phyloP scores from a whole-genome alignment of 352 stramenopile species.

The Pythium brachiatum region DNA sequence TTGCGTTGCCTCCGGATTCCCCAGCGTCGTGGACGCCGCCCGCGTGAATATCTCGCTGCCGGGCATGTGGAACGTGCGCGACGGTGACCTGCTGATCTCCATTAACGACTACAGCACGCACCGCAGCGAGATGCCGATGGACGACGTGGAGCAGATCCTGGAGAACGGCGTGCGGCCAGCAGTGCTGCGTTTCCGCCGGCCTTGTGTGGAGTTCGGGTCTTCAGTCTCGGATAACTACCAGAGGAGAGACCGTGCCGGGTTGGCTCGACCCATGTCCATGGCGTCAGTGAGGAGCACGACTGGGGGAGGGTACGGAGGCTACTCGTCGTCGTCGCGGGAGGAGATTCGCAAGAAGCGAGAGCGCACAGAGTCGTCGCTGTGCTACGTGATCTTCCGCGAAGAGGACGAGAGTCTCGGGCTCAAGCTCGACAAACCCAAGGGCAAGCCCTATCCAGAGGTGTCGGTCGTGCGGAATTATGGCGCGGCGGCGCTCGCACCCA shows the following conservation, averaged over 20 bases:
- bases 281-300: background rate
- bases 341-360: conserved; percentile 11
- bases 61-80: conserved; percentile 62
- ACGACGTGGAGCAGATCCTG: conserved; percentile 48
- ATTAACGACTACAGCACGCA: conserved; percentile 56
- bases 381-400: conserved; percentile 66
- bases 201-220: conserved; percentile 10
- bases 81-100: conserved; percentile 55
- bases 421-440: conserved; percentile 37
- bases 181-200: conserved; percentile 55
- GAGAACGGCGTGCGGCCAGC: conserved; percentile 57
- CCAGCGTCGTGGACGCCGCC: conserved; percentile 36
- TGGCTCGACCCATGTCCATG: background rate
- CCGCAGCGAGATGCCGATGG: conserved; percentile 31
- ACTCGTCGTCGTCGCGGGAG: conserved; percentile 3
- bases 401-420: conserved; percentile 57
- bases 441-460: conserved; percentile 41
- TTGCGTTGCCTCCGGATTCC: conserved; percentile 45
- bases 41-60: conserved; percentile 53
- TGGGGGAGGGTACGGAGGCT: background rate
- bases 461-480: background rate
- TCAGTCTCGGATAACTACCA: background rate
- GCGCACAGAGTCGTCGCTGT: conserved; percentile 40
- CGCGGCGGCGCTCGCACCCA: conserved; percentile 19
- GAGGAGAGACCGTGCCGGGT: background rate